Percentiles rank a stretch among this genome's conserved stretches.
Conservation (phyloP, 306 rosid genomes). For the Crotalaria pallida region DNA sequence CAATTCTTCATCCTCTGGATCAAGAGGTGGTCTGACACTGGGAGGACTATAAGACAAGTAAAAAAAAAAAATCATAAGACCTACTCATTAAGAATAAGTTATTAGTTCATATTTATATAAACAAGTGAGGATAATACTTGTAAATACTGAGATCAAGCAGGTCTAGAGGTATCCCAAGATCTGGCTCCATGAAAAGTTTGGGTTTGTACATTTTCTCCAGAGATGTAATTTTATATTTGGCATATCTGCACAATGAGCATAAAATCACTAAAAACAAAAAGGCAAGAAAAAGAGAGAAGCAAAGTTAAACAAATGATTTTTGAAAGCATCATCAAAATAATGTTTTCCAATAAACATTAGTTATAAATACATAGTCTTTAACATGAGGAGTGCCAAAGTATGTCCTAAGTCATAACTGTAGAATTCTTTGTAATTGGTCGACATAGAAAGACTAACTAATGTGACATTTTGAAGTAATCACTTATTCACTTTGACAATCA, state of each 20-base stretch:
- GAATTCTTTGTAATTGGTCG: neutral
- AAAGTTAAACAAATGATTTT: neutral
- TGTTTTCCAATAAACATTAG: neutral
- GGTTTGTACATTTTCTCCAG: conserved; percentile 94
- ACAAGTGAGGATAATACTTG: conserved; percentile 54
- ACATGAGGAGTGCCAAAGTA: neutral
- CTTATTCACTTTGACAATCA: neutral
- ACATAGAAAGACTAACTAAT: neutral
- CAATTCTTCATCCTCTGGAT: conserved; percentile 87
- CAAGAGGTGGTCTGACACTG: conserved; percentile 63
- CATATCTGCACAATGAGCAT: conserved; percentile 55
- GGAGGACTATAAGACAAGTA: conserved; percentile 63
- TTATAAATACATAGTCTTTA: neutral
- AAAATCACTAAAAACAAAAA: neutral
- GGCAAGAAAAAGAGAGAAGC: neutral
- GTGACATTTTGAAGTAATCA: neutral
- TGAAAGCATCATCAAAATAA: neutral
- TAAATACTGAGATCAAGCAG: conserved; percentile 96
- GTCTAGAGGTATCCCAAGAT: conserved; percentile 98
- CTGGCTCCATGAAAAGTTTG: conserved; percentile 94
- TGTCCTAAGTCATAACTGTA: neutral
- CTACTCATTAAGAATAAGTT: conserved; percentile 9
- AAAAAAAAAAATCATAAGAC: conserved; percentile 26
- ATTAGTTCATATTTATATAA: conserved; percentile 16
- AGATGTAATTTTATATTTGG: conserved; percentile 85